Evolutionary conservation across 2,329 filamentous ascomycete species (phyloP), one percentile per base, ranked within the genome.

Genomic region (Ascochyta clinopodiicola): DNA sequence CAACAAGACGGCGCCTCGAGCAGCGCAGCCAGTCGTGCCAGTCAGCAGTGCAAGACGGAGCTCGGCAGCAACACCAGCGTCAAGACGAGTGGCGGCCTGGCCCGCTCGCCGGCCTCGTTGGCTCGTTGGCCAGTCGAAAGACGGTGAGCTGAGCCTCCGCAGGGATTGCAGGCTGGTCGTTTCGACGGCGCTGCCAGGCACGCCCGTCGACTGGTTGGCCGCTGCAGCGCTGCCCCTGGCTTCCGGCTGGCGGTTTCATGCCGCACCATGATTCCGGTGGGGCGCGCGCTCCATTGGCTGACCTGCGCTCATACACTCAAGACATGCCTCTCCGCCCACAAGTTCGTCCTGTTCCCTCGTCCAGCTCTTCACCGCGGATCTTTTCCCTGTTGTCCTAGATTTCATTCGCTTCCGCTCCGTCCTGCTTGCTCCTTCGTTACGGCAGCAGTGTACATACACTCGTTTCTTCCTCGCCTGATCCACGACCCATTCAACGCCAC

Each of bases 401-500:
- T 61, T 44, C 60, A 53, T 67, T 70, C 66, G 60, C 63, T 72
- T 67, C 64, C 60, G 47, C 51, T 44, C 63, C 57, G 63, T 57
- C 58, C 45, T 70, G 67, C 64, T 70, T 50, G 67, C 68, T 71
- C 71, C 66, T 64, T 72, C 70, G 67, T 66, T 72, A 67, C 54
- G 62, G 63, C 68, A 71, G 61, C 69, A 59, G 56, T 50, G 51
- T 55, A 58, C 65, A 59, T 51, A 54, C 54, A 48, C 31, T 51
- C 54, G 48, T 59, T 62, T 51, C 47, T 39, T 40, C 27, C 53
- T 50, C 50, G 50, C 47, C 53, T 45, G 49, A 51, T 44, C 48
- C 38, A 47, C 48, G 44, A 51, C 55, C 47, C 55, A 50, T 49
- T 37, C 42, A 44, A 51, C 51, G 52, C 53, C 45, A 48, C 54